Conservation (phyloP, 257 asterid genomes). For the Nicotiana undulata region DNA sequence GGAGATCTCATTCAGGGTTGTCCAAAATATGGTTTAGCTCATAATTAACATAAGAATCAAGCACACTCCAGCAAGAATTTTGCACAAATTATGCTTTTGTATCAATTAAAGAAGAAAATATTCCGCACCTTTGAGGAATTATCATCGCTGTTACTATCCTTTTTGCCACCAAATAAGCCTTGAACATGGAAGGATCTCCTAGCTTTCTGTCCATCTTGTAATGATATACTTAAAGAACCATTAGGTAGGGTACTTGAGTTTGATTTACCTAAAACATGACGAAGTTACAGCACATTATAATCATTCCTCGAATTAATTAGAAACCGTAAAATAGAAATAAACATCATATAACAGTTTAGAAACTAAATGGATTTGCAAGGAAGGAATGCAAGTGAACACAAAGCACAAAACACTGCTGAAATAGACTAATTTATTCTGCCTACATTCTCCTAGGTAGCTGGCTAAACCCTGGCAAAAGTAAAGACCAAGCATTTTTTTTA, state of each 20-base stretch:
- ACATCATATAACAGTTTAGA: background rate
- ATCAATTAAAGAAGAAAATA: background rate
- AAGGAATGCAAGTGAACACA: background rate
- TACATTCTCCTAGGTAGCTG: background rate
- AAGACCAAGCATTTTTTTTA: background rate
- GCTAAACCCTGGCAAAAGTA: background rate
- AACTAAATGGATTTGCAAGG: background rate
- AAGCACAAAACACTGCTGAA: background rate
- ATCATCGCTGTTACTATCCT: slow-evolving; percentile 43
- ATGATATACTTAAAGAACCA: background rate
- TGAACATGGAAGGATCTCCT: slow-evolving; percentile 29
- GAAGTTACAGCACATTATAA: background rate
- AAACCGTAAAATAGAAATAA: background rate
- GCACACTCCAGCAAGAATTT: background rate
- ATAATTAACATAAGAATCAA: background rate
- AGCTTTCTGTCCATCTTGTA: background rate
- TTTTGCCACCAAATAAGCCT: slow-evolving; percentile 77
- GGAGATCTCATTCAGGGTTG: background rate
- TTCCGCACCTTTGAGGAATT: slow-evolving; percentile 48
- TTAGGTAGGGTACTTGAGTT: background rate
- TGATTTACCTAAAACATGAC: slow-evolving; percentile 5
- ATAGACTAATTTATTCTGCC: background rate
- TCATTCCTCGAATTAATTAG: background rate
- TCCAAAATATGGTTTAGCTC: background rate
- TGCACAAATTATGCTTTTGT: background rate